Evolutionary conservation across 2,329 filamentous ascomycete genomes (phyloP).

Genomic region (Fusarium sp.): DNA sequence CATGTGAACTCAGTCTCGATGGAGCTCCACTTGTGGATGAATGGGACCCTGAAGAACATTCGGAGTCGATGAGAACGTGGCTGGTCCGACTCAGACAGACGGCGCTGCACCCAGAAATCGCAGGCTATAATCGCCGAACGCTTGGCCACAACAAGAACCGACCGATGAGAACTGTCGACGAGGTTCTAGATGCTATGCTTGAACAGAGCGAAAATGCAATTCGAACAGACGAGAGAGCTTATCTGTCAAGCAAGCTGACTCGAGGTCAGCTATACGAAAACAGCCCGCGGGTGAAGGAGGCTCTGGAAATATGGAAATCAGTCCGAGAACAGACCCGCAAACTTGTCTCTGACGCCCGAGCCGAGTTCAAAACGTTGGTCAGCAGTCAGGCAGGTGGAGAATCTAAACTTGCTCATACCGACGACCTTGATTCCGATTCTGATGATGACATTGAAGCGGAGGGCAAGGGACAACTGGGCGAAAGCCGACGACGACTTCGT

Average conservation of each 20-base stretch:
- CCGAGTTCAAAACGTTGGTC: slow-evolving; percentile 70
- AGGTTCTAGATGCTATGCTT: slow-evolving; percentile 93
- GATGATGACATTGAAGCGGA: slow-evolving; percentile 56
- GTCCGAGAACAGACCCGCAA: slow-evolving; percentile 65
- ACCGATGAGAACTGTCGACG: slow-evolving; percentile 83
- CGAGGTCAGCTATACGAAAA: slow-evolving; percentile 87
- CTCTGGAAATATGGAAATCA: slow-evolving; percentile 78
- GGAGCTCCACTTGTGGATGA: slow-evolving; percentile 73
- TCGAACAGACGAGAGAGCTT: slow-evolving; percentile 76
- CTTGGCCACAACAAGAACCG: slow-evolving; percentile 74
- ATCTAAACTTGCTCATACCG: slow-evolving; percentile 9
- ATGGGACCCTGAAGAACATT: slow-evolving; percentile 77
- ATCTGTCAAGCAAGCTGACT: slow-evolving; percentile 74
- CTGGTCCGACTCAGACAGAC: slow-evolving; percentile 84
- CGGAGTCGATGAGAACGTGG: slow-evolving; percentile 83
- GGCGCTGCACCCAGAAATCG: slow-evolving; percentile 88
- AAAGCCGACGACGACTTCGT: slow-evolving; percentile 76
- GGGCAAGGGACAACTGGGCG: slow-evolving; percentile 63
- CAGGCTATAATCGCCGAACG: slow-evolving; percentile 74
- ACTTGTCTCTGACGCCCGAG: slow-evolving; percentile 75
- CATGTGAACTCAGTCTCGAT: slow-evolving; percentile 74
- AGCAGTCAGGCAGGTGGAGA: slow-evolving; percentile 27
- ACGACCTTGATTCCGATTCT: slow-evolving; percentile 45
- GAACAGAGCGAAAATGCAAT: slow-evolving; percentile 82
- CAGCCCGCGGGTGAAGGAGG: slow-evolving; percentile 75